Evolutionary conservation across 257 asterid species (phyloP).

Genomic region (Solanum bulbocastanum): DNA sequence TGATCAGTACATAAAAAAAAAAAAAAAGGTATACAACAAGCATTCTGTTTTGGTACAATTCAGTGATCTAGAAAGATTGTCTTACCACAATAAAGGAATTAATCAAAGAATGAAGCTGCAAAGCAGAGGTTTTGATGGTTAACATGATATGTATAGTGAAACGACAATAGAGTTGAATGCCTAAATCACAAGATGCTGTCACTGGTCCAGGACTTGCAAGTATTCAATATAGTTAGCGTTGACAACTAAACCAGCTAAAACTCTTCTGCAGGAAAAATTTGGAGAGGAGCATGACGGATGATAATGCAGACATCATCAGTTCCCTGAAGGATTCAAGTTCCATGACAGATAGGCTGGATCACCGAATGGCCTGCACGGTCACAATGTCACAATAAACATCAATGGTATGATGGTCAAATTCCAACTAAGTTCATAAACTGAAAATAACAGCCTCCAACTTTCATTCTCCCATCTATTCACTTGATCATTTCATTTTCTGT

Average conservation of each 20-base stretch:
- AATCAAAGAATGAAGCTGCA: neutral
- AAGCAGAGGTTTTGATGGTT: neutral
- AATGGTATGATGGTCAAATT: neutral
- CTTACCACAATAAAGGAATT: neutral
- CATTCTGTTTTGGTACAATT: neutral
- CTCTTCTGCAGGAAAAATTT: neutral
- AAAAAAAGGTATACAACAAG: neutral
- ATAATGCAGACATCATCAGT: neutral
- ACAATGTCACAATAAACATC: neutral
- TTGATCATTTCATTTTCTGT: neutral
- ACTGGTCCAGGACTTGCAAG: neutral
- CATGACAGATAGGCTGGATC: constrained; percentile 70
- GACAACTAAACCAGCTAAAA: neutral
- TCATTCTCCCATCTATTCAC: neutral
- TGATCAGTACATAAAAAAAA: neutral
- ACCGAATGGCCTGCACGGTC: constrained; percentile 59
- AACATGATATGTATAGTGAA: neutral
- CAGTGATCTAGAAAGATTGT: neutral
- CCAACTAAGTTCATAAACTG: neutral
- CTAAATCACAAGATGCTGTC: neutral
- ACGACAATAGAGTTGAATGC: neutral
- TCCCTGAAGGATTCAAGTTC: constrained; percentile 39
- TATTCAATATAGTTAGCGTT: neutral
- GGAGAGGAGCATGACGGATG: neutral
- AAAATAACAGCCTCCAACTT: neutral